Percentiles rank a stretch among this genome's conserved stretches.
Conservation (phyloP, 768 basidiomycete genomes). For the Candolleomyces eurysporus region DNA sequence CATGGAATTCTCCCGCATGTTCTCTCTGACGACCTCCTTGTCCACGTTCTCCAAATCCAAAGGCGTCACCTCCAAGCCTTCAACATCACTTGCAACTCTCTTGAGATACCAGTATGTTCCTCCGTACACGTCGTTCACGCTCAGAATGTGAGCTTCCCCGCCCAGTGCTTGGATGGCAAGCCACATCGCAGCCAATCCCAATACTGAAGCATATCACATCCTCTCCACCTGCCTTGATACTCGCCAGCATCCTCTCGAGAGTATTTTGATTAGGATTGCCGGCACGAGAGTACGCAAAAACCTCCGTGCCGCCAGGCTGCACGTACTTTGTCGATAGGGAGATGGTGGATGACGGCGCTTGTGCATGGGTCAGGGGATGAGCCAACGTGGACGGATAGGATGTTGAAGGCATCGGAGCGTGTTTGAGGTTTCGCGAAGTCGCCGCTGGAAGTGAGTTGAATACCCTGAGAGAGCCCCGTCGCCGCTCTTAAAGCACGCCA, state of each 20-base stretch:
- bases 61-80: conserved; percentile 72
- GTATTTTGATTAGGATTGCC: conserved; percentile 85
- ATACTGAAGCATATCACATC: too few relatives aligned
- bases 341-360: conserved; percentile 86
- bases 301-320: conserved; percentile 77
- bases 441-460: too few relatives aligned
- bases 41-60: conserved; percentile 73
- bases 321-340: conserved; percentile 91
- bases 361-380: conserved; percentile 71
- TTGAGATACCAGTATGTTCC: conserved; percentile 87
- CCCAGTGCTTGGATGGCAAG: too few relatives aligned
- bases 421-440: too few relatives aligned
- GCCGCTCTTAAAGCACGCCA: too few relatives aligned
- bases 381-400: conserved; percentile 67
- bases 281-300: conserved; percentile 90
- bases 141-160: conserved; percentile 74
- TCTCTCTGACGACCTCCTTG: conserved; percentile 55
- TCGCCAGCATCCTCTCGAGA: conserved; percentile 73
- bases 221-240: conserved; percentile 78
- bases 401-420: too few relatives aligned
- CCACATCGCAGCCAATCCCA: too few relatives aligned
- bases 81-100: conserved; percentile 58
- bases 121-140: conserved; percentile 92
- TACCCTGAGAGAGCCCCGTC: too few relatives aligned
- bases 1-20: conserved; percentile 67